A percentile compares a stretch with the other conserved stretches of the same genome.
Evolutionary conservation across 805 yeast species (phyloP).

Genomic region (Candida maltosa): DNA sequence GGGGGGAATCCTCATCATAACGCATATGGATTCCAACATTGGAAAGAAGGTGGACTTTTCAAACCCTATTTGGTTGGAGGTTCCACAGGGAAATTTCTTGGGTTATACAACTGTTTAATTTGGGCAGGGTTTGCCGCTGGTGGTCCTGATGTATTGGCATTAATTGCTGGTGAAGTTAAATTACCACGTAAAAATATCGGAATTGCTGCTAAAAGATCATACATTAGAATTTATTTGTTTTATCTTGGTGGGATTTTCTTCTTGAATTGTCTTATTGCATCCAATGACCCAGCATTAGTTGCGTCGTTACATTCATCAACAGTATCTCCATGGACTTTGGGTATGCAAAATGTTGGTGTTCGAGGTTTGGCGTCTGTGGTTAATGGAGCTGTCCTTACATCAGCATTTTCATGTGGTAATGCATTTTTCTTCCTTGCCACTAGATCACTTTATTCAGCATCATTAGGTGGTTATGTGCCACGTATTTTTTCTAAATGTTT

Average conservation of each 20-base stretch:
- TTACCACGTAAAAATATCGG: conserved; percentile 37
- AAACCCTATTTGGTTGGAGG: conserved; percentile 25
- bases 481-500: conserved; percentile 28
- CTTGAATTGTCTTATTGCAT: conserved; percentile 32
- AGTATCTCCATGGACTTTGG: conserved; percentile 38
- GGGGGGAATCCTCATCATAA: conserved; percentile 35
- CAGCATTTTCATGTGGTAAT: conserved; percentile 38
- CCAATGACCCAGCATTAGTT: conserved; percentile 28
- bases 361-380: conserved; percentile 32
- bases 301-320: conserved; percentile 23
- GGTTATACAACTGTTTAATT: conserved; percentile 29
- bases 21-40: conserved; percentile 33
- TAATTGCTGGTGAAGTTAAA: conserved; percentile 40
- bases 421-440: conserved; percentile 34
- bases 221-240: conserved; percentile 31
- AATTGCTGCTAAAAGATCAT: conserved; percentile 32
- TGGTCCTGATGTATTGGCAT: conserved; percentile 32
- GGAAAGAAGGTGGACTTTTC: conserved; percentile 32
- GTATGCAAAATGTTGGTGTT: conserved; percentile 31
- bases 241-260: conserved; percentile 37
- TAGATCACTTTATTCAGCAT: conserved; percentile 30
- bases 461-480: conserved; percentile 35
- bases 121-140: conserved; percentile 36
- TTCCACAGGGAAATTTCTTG: conserved; percentile 30
- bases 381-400: conserved; percentile 28